A percentile compares a stretch with the other conserved stretches of the same genome.
phyloP scores from a whole-genome alignment of 805 yeast genomes.

The Zygoascus flipseniorum region DNA sequence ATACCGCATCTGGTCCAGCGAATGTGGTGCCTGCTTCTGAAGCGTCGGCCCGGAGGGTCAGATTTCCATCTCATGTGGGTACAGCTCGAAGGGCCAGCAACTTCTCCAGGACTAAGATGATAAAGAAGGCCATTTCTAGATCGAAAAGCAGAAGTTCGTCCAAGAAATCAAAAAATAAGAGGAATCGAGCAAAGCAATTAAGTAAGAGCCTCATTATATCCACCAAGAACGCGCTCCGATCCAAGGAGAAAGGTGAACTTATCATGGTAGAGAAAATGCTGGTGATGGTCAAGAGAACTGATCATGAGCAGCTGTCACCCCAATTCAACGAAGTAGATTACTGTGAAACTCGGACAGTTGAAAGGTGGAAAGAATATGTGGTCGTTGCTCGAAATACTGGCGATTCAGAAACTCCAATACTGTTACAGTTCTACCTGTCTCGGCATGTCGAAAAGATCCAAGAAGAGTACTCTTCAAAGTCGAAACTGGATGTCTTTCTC shows the following conservation, averaged over 20 bases:
- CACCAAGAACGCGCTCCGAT: slow-evolving; percentile 10
- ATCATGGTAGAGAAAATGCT: slow-evolving; percentile 61
- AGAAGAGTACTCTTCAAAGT: slow-evolving; percentile 11
- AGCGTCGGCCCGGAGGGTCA: neutral
- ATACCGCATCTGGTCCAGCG: neutral
- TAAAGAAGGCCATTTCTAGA: neutral
- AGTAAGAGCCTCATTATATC: slow-evolving; percentile 1
- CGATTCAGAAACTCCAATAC: slow-evolving; percentile 41
- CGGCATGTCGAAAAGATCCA: slow-evolving; percentile 29
- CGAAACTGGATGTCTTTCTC: slow-evolving; percentile 18
- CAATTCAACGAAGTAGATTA: slow-evolving; percentile 43
- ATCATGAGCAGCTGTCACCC: slow-evolving; percentile 22
- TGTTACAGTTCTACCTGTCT: slow-evolving; percentile 53
- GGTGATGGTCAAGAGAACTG: slow-evolving; percentile 45
- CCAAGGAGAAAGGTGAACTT: slow-evolving; percentile 44
- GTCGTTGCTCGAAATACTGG: slow-evolving; percentile 65
- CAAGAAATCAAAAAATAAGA: neutral
- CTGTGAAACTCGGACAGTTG: slow-evolving; percentile 47
- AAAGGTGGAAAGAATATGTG: slow-evolving; percentile 73
- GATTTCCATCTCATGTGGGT: neutral
- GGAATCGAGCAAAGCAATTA: neutral
- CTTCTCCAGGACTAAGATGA: neutral
- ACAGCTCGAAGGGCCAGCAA: neutral
- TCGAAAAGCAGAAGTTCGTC: neutral
- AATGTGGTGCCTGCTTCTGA: neutral